These are phyloP conservation scores for Aspergillus calidoustus DNA, from an alignment of 2,329 filamentous ascomycete species.

Conservation along the genomic window DNA sequence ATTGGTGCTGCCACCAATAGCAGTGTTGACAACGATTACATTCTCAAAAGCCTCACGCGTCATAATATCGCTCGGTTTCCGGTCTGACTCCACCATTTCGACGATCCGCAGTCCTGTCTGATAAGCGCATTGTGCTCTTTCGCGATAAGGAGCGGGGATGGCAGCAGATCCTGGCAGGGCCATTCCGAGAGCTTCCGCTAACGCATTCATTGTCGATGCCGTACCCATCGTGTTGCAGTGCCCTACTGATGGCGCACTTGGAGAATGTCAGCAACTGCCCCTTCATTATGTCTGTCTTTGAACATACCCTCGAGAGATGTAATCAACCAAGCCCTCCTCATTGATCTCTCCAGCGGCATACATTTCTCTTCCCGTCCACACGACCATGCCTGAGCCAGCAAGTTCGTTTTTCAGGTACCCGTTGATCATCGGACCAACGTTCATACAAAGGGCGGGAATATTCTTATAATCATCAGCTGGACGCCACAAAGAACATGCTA, in stretches of 20 bases:
- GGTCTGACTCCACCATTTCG: constrained; percentile 55
- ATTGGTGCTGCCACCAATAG: constrained; percentile 62
- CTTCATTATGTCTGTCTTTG: too few relatives aligned
- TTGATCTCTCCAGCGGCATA: constrained; percentile 54
- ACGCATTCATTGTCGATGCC: constrained; percentile 58
- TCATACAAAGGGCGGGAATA: constrained; percentile 57
- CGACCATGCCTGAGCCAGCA: constrained; percentile 52
- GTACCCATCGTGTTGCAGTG: constrained; percentile 62
- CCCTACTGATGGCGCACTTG: constrained; percentile 51
- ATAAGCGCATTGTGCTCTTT: constrained; percentile 55
- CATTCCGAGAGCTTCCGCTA: constrained; percentile 59
- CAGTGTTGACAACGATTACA: constrained; percentile 58
- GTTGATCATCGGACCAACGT: constrained; percentile 59
- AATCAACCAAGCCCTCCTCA: constrained; percentile 51
- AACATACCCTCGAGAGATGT: constrained; percentile 48
- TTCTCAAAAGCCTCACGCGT: constrained; percentile 62
- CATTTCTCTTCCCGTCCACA: constrained; percentile 56
- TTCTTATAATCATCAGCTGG: constrained; percentile 39
- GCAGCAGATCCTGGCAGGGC: constrained; percentile 56
- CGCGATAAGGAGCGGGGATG: constrained; percentile 57
- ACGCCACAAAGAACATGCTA: background rate
- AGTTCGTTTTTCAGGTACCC: constrained; percentile 49
- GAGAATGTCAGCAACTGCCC: background rate
- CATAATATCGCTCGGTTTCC: constrained; percentile 60
- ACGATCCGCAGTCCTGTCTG: constrained; percentile 56